These are phyloP conservation scores for Senna siamea DNA, from an alignment of 306 rosid species.

Conservation along the genomic window DNA sequence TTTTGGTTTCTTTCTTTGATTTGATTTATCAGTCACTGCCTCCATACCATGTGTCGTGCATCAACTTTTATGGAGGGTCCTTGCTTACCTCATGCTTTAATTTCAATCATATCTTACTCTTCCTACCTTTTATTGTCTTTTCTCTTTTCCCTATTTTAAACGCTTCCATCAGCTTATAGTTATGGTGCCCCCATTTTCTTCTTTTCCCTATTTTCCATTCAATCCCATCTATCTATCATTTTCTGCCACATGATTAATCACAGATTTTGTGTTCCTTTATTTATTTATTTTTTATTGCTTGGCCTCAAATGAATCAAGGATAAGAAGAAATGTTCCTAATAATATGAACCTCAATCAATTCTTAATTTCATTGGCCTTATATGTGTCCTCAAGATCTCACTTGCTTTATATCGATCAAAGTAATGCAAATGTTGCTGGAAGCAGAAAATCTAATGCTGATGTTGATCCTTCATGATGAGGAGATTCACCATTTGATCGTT, in stretches of 20 bases:
- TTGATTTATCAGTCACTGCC: constrained; percentile 24
- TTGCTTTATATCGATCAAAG: neutral
- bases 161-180: constrained; percentile 9
- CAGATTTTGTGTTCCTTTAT: constrained; percentile 10
- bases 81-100: constrained; percentile 45
- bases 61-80: constrained; percentile 37
- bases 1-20: constrained; percentile 25
- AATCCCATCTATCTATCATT: constrained; percentile 27
- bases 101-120: constrained; percentile 42
- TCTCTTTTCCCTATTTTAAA: neutral
- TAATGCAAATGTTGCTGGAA: neutral
- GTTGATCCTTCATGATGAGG: neutral
- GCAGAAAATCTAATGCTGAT: neutral
- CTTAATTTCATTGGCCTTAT: neutral
- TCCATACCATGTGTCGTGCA: constrained; percentile 40
- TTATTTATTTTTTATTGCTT: neutral
- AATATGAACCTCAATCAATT: constrained; percentile 1
- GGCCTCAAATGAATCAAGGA: neutral
- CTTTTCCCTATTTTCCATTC: neutral
- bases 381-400: neutral
- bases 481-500: neutral
- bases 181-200: constrained; percentile 1
- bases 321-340: neutral
- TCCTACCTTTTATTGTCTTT: neutral
- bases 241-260: constrained; percentile 16